phyloP scores from a whole-genome alignment of 2,329 filamentous ascomycete species.

The Hypoxylon sp. region DNA sequence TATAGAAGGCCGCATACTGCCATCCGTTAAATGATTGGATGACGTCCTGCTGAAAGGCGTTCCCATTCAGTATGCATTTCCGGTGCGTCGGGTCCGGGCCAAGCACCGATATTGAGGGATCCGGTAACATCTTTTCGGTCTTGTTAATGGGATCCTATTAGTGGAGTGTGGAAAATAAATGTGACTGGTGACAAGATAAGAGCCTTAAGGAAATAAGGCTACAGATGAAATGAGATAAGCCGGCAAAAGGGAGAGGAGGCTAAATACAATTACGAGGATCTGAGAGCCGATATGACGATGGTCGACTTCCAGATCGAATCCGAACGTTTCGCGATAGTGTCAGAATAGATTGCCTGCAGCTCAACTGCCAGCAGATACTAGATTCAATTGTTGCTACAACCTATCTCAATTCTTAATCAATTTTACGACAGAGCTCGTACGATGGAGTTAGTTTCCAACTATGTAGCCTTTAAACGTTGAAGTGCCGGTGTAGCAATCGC shows the following conservation, averaged over 20 bases:
- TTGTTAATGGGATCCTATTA: background rate
- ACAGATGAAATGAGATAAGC: conserved; percentile 17
- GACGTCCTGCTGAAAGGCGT: conserved; percentile 65
- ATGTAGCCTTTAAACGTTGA: conserved; percentile 12
- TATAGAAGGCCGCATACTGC: conserved; percentile 66
- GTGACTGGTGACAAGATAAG: conserved; percentile 3
- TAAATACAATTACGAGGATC: conserved; percentile 34
- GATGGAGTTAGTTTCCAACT: conserved; percentile 21
- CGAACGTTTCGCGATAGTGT: conserved; percentile 27
- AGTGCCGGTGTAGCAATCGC: conserved; percentile 41
- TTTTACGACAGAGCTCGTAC: conserved; percentile 21
- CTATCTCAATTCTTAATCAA: conserved; percentile 15
- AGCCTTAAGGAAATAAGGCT: conserved; percentile 5
- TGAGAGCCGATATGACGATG: conserved; percentile 22
- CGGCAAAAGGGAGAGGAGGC: conserved; percentile 30
- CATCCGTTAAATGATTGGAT: conserved; percentile 64
- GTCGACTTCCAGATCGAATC: conserved; percentile 30
- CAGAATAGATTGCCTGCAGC: conserved; percentile 33
- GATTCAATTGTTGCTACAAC: conserved; percentile 10
- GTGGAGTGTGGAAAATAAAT: background rate
- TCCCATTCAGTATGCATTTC: conserved; percentile 60
- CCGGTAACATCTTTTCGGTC: conserved; percentile 47
- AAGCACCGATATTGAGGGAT: conserved; percentile 55
- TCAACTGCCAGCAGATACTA: conserved; percentile 5
- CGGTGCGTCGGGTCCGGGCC: conserved; percentile 57